Evolutionary conservation across 2,329 filamentous ascomycete species (phyloP), one percentile per base, ranked within the genome.

Genomic region (Claviceps maximensis): DNA sequence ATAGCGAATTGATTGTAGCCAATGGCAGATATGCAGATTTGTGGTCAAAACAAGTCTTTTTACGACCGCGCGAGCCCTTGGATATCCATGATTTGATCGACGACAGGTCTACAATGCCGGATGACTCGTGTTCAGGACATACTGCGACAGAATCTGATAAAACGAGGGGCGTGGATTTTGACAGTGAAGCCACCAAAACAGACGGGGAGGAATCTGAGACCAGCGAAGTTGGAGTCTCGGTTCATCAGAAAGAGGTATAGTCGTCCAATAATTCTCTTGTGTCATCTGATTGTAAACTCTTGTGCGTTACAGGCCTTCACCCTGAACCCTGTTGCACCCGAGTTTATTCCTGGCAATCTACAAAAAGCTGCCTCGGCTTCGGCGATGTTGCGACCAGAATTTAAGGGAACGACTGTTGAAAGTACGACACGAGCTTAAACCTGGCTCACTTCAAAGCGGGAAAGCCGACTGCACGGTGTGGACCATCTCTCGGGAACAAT

Each of bases 41-140:
- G 33, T 86, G 83, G 83, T 77, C 77, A 3, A 82, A 81, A 60
- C 80, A 84, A 60, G 71, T 77, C 19, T 79, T 79, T 59, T 64
- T 76, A 42, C 74, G 72, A 54, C 67, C 75, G 1, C 76, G 75
- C 55, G 73, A 75, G 36, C 46, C 52, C 19, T 15, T 46, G 5
- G 33, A 57, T 12, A 42, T 45, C 15, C 40, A 50, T 27, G 50
- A 53, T 12, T 41, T 53, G 10, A 50, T 54, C 19, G 55, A 58
- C 25, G 54, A 57, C 23, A 48, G 56, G 54, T 56, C 57, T 42
- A 61, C 59, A 50, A 56, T 69, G 46, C 60, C 69, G 48, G 70
- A 71, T 46, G 67, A 70, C 55, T 51, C 72, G 50, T 68, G 64
- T 17, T 62, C 65, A 8, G 67, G 70, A 44, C 61, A 63, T 33